These are phyloP conservation scores for Mycena rosella DNA, from an alignment of 768 basidiomycete genomes.

Conservation along the genomic window DNA sequence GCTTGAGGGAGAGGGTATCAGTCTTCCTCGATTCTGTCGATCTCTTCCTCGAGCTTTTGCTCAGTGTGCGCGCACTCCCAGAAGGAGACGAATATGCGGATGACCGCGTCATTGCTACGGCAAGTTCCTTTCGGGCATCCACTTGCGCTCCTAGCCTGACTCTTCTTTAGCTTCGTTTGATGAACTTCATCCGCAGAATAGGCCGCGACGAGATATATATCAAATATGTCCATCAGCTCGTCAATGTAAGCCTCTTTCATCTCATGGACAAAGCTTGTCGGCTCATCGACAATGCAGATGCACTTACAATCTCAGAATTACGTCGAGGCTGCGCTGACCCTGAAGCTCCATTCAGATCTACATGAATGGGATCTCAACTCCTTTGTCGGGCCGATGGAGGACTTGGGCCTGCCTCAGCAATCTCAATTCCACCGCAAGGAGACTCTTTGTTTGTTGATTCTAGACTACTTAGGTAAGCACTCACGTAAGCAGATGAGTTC, in stretches of 20 bases:
- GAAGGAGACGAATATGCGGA: conserved; percentile 96
- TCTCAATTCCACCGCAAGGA: conserved; percentile 96
- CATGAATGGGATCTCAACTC: conserved; percentile 90
- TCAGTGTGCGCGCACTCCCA: conserved; percentile 89
- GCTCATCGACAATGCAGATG: conserved; percentile 65
- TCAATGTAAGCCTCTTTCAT: conserved; percentile 71
- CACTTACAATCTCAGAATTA: conserved; percentile 91
- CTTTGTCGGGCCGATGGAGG: conserved; percentile 90
- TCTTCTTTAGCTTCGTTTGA: conserved; percentile 75
- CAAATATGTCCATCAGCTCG: conserved; percentile 95
- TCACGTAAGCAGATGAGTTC: conserved; percentile 1
- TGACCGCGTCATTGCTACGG: conserved; percentile 93
- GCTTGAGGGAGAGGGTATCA: conserved; percentile 81
- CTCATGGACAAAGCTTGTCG: conserved; percentile 5
- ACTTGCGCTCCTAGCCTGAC: conserved; percentile 15
- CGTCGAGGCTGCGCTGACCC: conserved; percentile 92
- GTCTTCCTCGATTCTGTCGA: conserved; percentile 92
- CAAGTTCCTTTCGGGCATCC: conserved; percentile 46
- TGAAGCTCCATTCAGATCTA: conserved; percentile 94
- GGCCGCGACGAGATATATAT: conserved; percentile 95
- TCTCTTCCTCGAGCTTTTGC: conserved; percentile 90
- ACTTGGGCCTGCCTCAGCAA: conserved; percentile 90
- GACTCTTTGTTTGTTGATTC: conserved; percentile 88
- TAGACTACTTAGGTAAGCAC: conserved; percentile 89
- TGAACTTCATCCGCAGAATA: conserved; percentile 94